These are phyloP conservation scores for Xylariaceae sp. DNA, from an alignment of 2,329 filamentous ascomycete species.

Conservation along the genomic window DNA sequence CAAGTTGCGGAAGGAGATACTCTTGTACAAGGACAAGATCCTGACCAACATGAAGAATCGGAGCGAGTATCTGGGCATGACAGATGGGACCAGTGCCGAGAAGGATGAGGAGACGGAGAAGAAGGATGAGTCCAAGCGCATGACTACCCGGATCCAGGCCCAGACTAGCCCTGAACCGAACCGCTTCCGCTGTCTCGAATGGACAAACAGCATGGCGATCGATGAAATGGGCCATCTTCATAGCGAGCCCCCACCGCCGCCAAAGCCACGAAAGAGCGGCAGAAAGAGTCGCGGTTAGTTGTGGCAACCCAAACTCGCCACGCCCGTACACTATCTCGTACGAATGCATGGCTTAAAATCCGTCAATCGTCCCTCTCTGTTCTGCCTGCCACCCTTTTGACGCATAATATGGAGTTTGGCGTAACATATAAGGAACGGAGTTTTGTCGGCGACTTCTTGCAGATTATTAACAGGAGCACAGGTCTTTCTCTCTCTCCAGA, in stretches of 20 bases:
- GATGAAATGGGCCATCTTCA: conserved; percentile 55
- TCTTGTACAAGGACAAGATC: conserved; percentile 70
- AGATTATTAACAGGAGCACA: neutral
- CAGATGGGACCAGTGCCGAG: conserved; percentile 29
- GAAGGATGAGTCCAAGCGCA: conserved; percentile 35
- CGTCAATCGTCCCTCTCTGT: neutral
- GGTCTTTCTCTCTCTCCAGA: neutral
- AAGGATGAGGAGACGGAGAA: conserved; percentile 34
- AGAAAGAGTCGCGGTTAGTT: conserved; percentile 36
- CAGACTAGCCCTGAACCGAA: conserved; percentile 42
- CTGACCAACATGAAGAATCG: conserved; percentile 74
- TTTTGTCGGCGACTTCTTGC: too few relatives aligned
- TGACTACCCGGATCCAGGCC: conserved; percentile 42
- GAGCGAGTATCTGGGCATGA: conserved; percentile 60
- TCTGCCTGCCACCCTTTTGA: neutral
- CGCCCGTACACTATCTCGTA: too few relatives aligned
- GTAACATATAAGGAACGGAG: neutral
- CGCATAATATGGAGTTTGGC: neutral
- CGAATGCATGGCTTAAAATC: too few relatives aligned
- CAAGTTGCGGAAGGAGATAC: conserved; percentile 81
- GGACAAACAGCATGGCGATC: conserved; percentile 52
- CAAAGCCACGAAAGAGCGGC: conserved; percentile 44
- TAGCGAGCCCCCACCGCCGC: conserved; percentile 48
- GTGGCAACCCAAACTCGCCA: too few relatives aligned
- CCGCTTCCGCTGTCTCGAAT: conserved; percentile 45